Conservation (phyloP, 2,329 filamentous ascomycete genomes). For the Capronia coronata region DNA sequence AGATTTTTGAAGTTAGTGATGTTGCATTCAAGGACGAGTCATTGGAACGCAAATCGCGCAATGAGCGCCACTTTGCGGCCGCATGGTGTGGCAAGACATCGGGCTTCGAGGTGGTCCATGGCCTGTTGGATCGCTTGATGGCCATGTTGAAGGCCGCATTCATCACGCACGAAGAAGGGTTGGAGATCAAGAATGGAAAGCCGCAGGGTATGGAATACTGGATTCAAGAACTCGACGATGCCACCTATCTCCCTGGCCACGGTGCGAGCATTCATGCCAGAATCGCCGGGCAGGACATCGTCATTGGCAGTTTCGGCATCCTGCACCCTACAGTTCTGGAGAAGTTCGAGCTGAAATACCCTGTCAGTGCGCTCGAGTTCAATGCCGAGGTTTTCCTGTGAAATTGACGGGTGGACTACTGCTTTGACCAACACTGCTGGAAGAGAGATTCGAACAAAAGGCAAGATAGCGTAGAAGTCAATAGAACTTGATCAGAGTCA, state of each 20-base stretch:
- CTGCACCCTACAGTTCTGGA: conserved; percentile 88
- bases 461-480: neutral
- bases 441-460: too few species aligned
- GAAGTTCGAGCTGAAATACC: conserved; percentile 87
- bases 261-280: conserved; percentile 77
- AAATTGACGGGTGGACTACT: conserved; percentile 13
- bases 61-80: conserved; percentile 93
- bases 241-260: conserved; percentile 87
- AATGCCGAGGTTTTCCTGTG: conserved; percentile 90
- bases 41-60: conserved; percentile 77
- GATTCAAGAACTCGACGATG: conserved; percentile 86
- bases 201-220: conserved; percentile 67
- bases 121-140: conserved; percentile 84
- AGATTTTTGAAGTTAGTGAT: conserved; percentile 86
- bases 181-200: conserved; percentile 49
- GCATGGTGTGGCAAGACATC: conserved; percentile 91
- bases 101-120: conserved; percentile 94
- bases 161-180: conserved; percentile 65
- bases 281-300: conserved; percentile 63
- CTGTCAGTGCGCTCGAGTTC: conserved; percentile 87
- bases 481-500: neutral
- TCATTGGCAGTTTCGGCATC: conserved; percentile 88
- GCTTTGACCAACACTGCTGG: too few species aligned
- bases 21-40: conserved; percentile 82
- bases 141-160: conserved; percentile 83